Evolutionary conservation across 1,284 basidiomycete species (phyloP).

Genomic region (Schizophyllum amplum): DNA sequence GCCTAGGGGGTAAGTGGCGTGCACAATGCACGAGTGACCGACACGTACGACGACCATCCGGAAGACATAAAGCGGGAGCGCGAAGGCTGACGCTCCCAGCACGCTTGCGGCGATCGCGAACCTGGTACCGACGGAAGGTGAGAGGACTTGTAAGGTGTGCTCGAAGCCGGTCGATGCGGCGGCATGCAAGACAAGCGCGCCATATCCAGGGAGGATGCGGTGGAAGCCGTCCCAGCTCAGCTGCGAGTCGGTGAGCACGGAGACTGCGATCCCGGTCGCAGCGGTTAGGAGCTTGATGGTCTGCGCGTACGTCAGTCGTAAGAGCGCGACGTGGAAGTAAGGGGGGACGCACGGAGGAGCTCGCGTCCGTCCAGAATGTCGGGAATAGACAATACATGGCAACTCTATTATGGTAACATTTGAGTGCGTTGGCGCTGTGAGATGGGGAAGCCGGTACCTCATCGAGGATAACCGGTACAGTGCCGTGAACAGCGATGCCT

Average conservation of each 20-base stretch:
- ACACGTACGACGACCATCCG: conserved; percentile 45
- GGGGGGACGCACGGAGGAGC: conserved; percentile 34
- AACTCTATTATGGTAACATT: conserved; percentile 37
- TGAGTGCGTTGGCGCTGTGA: not conserved
- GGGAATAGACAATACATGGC: conserved; percentile 63
- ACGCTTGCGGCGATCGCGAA: conserved; percentile 45
- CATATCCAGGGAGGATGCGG: conserved; percentile 51
- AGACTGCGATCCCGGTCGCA: conserved; percentile 34
- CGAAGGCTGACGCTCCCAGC: conserved; percentile 55
- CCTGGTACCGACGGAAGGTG: conserved; percentile 45
- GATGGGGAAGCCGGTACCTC: conserved; percentile 34
- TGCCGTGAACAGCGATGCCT: conserved; percentile 52
- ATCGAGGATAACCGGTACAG: conserved; percentile 56
- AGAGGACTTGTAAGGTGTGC: conserved; percentile 48
- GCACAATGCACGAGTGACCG: not conserved
- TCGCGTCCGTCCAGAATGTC: conserved; percentile 47
- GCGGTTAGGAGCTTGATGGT: conserved; percentile 39
- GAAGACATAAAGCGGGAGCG: conserved; percentile 55
- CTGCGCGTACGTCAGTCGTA: conserved; percentile 20
- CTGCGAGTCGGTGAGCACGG: conserved; percentile 46
- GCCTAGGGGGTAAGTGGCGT: conserved; percentile 6
- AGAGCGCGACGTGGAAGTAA: conserved; percentile 1
- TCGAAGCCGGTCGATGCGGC: conserved; percentile 51
- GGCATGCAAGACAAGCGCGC: conserved; percentile 50
- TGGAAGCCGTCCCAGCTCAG: conserved; percentile 38